phyloP scores from a whole-genome alignment of 345 rosid species.

The Pseudoturritis turrita region DNA sequence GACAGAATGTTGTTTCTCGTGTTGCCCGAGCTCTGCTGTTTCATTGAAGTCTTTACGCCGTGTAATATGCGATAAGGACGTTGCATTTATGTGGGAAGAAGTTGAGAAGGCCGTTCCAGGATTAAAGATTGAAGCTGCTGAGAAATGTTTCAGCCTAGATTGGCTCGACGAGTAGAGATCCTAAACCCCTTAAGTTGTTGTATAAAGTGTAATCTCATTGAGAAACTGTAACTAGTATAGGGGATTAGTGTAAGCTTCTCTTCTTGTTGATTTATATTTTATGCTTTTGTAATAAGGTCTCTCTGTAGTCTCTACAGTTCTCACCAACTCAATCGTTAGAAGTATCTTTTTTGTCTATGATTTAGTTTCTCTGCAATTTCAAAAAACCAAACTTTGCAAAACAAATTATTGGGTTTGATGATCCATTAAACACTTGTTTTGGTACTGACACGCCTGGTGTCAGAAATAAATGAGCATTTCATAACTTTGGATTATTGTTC shows the following conservation, averaged over 20 bases:
- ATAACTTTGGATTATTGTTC: background rate
- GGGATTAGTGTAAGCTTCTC: background rate
- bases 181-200: background rate
- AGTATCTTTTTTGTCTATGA: background rate
- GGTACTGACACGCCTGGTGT: background rate
- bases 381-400: background rate
- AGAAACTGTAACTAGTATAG: background rate
- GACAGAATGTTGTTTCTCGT: conserved; percentile 64
- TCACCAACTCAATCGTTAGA: background rate
- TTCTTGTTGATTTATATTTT: background rate
- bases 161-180: conserved; percentile 60
- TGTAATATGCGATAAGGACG: conserved; percentile 72
- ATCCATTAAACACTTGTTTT: no score
- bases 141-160: conserved; percentile 51
- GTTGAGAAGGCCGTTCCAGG: conserved; percentile 35
- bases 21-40: conserved; percentile 45
- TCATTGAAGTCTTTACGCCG: conserved; percentile 47
- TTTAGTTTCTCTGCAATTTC: no score
- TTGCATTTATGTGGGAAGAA: conserved; percentile 57
- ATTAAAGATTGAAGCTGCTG: conserved; percentile 62
- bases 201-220: background rate
- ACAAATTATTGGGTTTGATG: background rate
- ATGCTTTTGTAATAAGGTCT: background rate
- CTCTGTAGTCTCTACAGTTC: background rate
- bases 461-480: background rate